phyloP scores from a whole-genome alignment of 805 yeast genomes.

The Spathaspora sp. region DNA sequence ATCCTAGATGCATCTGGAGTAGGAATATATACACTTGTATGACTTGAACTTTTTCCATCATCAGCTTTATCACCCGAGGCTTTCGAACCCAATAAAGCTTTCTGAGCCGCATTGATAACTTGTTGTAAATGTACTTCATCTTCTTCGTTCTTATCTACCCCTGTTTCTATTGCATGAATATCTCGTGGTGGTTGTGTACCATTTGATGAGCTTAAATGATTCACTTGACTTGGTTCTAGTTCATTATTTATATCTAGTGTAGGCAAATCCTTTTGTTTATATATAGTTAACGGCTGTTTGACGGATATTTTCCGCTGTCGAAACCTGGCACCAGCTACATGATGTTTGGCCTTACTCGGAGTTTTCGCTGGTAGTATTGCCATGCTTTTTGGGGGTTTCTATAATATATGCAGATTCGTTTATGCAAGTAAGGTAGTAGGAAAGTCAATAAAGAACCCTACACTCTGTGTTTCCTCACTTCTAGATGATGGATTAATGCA shows the following conservation, averaged over 20 bases:
- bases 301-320: conserved; percentile 94
- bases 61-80: conserved; percentile 27
- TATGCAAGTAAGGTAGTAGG: background rate
- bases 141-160: conserved; percentile 97
- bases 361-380: conserved; percentile 39
- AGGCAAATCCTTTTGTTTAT: conserved; percentile 76
- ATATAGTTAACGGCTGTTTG: conserved; percentile 77
- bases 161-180: conserved; percentile 86
- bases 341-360: conserved; percentile 18
- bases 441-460: background rate
- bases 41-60: conserved; percentile 3
- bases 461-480: background rate
- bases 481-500: background rate
- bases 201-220: conserved; percentile 30
- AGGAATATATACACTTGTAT: conserved; percentile 71
- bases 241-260: conserved; percentile 54
- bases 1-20: conserved; percentile 90
- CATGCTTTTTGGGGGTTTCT: conserved; percentile 16
- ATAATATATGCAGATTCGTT: background rate
- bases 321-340: conserved; percentile 64
- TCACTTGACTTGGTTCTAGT: conserved; percentile 39
- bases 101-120: conserved; percentile 77
- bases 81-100: conserved; percentile 45
- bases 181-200: conserved; percentile 81
- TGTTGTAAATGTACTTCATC: conserved; percentile 94